Evolutionary conservation across 208 protist species (phyloP), one percentile per base, ranked within the genome.

Genomic region (Trypanosoma conorhini): DNA sequence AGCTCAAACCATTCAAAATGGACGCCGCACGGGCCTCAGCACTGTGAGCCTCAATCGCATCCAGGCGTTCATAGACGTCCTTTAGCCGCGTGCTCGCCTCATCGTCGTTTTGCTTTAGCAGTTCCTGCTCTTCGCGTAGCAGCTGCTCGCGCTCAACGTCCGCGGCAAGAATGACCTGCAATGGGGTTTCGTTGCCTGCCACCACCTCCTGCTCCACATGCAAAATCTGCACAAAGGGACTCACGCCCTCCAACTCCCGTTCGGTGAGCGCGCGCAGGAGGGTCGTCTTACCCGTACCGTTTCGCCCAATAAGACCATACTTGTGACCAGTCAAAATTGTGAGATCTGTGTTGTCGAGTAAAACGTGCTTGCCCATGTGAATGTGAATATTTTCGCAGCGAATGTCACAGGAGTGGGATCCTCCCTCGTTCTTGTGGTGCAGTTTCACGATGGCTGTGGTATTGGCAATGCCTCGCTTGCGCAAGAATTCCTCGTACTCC

Each of bases 141-240:
- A 99, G 85, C 73, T 86, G 83, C 54, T 79, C 74, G 28, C 98
- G 89, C 83, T 99, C 97, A 19, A 89, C 77, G 66, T 99, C 97
- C 31, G 96, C 86, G 21, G 76, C 50, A 17, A 99, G 84, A 40
- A 99, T 80, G 63, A 96, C 88, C 72, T 97, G 84, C 19, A 96
- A 74, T 44, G 95, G 93, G 31, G 93, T 96, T 52, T 91, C 83
- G 35, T 67, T 60, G 40, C 85, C 86, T 2, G 89, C 83, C 7
- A 93, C 72, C 33, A 98, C 97, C 72, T 99, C 98, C 85, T 99
- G 98, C 79, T 99, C 97, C 42, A 99, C 95, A 77, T 99, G 98
- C 13, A 99, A 81, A 58, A 99, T 98, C 72, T 99, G 89, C 60
- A 99, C 81, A 88, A 98, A 94, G 24, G 87, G 86, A 28, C 98